Base-by-base conservation (phyloP, 352 stramenopile genomes). In the Phytophthora megakarya region DNA sequence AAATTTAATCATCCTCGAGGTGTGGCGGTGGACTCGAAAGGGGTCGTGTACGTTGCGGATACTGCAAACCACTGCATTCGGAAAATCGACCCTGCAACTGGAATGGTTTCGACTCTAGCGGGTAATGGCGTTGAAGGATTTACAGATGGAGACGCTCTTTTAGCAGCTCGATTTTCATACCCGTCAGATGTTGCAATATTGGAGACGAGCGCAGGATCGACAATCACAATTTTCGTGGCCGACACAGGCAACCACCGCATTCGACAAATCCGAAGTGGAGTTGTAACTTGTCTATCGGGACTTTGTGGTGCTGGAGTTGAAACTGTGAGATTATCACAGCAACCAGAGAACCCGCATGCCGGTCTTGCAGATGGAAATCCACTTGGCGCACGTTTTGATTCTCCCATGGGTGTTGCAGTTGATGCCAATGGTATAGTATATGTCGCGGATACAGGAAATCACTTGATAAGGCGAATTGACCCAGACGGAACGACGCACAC, bases 381-480 rank as follows among this genome's bases (percentile, higher is more conserved):
- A 3, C 59, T 65, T 10, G 78, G 82, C 16, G 82, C 96, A 2
- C 79, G 92, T 22, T 98, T 98, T 52, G 90, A 99, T 67, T 91
- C 81, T 12, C 97, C 96, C 1, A 92, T 90, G 67, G 95, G 96
- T 19, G 80, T 99, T 3, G 80, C 81, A 7, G 81, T 95, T 1
- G 85, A 89, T 65, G 48, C 71, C 18, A 70, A 86, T 30, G 94
- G 94, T 23, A 47, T 89, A 45, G 78, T 98, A 9, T 98, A 97
- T 45, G 95, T 99, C 3, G 96, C 96, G 0, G 97, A 99, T 63
- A 98, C 93, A 8, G 94, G 97, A 32, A 99, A 99, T 62, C 90
- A 98, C 62, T 67, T 98, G 3, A 85, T 99, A 26, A 80, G 97
- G 10, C 73, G 78, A 18, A 84, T 98, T 33, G 78, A 82, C 52